Conservation (phyloP, 768 basidiomycete genomes). For the Trametes cingulata region DNA sequence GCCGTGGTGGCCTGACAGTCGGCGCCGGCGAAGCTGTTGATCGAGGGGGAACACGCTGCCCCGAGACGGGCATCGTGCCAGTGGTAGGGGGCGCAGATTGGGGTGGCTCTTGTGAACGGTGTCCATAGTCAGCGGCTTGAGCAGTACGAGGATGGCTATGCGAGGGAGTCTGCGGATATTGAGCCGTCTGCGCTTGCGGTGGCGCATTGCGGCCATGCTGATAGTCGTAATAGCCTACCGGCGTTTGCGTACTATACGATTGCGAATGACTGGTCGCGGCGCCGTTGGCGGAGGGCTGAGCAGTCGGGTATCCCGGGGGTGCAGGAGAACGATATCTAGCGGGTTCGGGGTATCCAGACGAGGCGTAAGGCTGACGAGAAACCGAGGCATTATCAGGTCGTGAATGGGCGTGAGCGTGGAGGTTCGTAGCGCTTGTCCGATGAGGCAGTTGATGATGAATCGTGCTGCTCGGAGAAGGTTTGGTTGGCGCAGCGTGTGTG, state of each 20-base stretch:
- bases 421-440: constrained; percentile 21
- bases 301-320: constrained; percentile 19
- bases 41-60: constrained; percentile 27
- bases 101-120: constrained; percentile 12
- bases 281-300: constrained; percentile 9
- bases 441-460: constrained; percentile 23
- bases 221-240: constrained; percentile 5
- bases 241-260: constrained; percentile 14
- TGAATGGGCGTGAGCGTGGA: constrained; percentile 25
- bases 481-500: constrained; percentile 19
- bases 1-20: constrained; percentile 13
- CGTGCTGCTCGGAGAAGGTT: constrained; percentile 25
- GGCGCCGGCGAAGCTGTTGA: constrained; percentile 29
- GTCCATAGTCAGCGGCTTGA: constrained; percentile 8
- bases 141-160: constrained; percentile 6
- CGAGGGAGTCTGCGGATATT: not conserved
- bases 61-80: not conserved
- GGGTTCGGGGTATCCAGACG: constrained; percentile 31
- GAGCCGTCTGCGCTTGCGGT: not conserved
- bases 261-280: constrained; percentile 12
- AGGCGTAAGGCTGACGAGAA: constrained; percentile 23
- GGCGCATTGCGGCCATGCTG: constrained; percentile 1
- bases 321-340: constrained; percentile 31
- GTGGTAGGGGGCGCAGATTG: constrained; percentile 2
- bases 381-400: constrained; percentile 28